Base-by-base conservation (phyloP, 2,329 filamentous ascomycete species). In the Stylonectria norvegica region DNA sequence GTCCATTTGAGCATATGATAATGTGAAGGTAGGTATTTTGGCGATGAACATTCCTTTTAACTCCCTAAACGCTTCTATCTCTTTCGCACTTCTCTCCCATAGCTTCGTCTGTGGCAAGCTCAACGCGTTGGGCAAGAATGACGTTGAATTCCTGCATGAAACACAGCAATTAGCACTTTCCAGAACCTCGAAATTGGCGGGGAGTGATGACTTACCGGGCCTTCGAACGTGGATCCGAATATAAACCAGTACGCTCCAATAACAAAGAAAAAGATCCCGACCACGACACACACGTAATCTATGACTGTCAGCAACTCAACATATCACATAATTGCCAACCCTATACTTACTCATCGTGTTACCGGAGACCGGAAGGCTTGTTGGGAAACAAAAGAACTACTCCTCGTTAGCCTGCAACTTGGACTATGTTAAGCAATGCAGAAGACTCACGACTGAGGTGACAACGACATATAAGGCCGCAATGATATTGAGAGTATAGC, bases 391-490 rank as follows among this genome's bases (percentile, higher is more conserved):
- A 19, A 32, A 32, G 30, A 32, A 32, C 30, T 32, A 32, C 8
- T 14, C 15, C 15, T 32, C 10, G 17, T 32, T 18, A 32, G 30
- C 8, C 27, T 8, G 15, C 15, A 18, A 25, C 16, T 32, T 8
- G 30, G 19, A 19, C 22, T 8, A 25, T 14, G 30, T 8, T 32
- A 18, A 7, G 11, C n/a, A 8, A 14, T 14, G n/a, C n/a, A n/a
- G n/a, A 29, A n/a, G 10, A 50, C 57, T 53, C 32, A 61, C 59
- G 16, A 68, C 56, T 12, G 65, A 66, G 4, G 64, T 68, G 0
- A 68, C 57, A n/a, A 64, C 49, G 1, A 69, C 63, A 34, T 65
- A 69, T 1, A 65, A 40, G 1, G 58, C 55, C 4, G 65, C 57
- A 1, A 60, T 50, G 25, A 47, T 47, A 39, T 68, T 68, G 5